Conservation (phyloP, 2,329 filamentous ascomycete genomes). For the Zymoseptoria crescenta region DNA sequence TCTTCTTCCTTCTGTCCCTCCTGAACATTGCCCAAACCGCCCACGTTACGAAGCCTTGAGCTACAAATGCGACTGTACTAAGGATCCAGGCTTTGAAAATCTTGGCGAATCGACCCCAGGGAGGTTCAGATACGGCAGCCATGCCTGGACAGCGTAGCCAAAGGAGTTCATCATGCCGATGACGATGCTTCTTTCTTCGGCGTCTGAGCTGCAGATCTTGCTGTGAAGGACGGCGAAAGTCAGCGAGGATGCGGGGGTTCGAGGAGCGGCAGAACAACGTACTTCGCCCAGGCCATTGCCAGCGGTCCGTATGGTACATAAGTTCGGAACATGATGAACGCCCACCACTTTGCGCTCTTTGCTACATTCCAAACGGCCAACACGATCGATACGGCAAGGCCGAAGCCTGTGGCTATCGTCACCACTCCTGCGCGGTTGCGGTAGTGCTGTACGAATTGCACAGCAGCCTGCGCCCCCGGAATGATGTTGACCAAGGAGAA, state of each 20-base stretch:
- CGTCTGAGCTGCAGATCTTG: constrained; percentile 48
- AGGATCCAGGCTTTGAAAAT: constrained; percentile 22
- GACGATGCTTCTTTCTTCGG: constrained; percentile 60
- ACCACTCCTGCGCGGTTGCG: constrained; percentile 16
- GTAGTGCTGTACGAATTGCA: constrained; percentile 44
- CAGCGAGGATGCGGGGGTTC: neutral
- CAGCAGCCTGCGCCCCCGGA: constrained; percentile 43
- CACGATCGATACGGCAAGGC: constrained; percentile 19
- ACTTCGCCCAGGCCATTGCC: constrained; percentile 39
- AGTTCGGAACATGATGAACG: constrained; percentile 27
- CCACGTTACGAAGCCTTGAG: constrained; percentile 18
- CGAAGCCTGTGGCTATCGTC: constrained; percentile 17
- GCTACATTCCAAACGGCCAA: constrained; percentile 29
- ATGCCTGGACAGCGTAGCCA: constrained; percentile 62
- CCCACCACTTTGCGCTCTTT: constrained; percentile 26
- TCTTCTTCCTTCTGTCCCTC: constrained; percentile 13
- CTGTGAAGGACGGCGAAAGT: constrained; percentile 2
- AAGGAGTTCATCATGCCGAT: constrained; percentile 61
- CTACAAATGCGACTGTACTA: constrained; percentile 15
- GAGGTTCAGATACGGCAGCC: constrained; percentile 49
- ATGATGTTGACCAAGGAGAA: constrained; percentile 50
- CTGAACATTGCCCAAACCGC: constrained; percentile 17
- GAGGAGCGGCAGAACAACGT: neutral
- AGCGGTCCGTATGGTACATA: constrained; percentile 29
- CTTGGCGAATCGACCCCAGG: constrained; percentile 15